phyloP scores from a whole-genome alignment of 441 rosid species.

The Bocquillonia castaneifolia region DNA sequence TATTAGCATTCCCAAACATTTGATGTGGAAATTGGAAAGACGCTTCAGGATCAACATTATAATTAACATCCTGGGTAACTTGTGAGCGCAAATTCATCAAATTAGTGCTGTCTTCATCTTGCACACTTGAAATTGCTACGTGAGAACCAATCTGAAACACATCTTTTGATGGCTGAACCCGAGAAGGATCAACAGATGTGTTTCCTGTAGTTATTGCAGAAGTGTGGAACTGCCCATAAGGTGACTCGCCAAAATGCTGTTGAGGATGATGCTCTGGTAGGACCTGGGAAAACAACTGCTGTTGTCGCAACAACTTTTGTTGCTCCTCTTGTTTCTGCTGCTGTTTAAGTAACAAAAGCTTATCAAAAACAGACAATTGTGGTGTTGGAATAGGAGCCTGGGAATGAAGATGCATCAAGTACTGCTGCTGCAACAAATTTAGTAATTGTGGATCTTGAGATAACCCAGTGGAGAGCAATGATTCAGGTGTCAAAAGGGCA shows the following conservation, averaged over 20 bases:
- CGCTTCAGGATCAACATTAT: constrained; percentile 40
- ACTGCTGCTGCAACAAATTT: constrained; percentile 76
- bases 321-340: constrained; percentile 91
- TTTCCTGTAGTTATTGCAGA: constrained; percentile 42
- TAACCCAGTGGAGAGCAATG: constrained; percentile 43
- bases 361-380: constrained; percentile 65
- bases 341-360: constrained; percentile 67
- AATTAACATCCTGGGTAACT: constrained; percentile 35
- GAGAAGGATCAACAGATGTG: constrained; percentile 50
- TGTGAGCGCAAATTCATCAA: constrained; percentile 40
- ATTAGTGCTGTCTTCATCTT: constrained; percentile 40
- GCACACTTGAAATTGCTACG: constrained; percentile 42
- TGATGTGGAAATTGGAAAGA: constrained; percentile 53
- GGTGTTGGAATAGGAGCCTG: constrained; percentile 60
- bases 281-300: constrained; percentile 75
- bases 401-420: constrained; percentile 63
- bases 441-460: constrained; percentile 69
- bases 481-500: constrained; percentile 46
- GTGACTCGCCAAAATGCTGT: constrained; percentile 48
- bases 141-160: constrained; percentile 49
- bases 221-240: constrained; percentile 52
- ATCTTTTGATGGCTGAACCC: constrained; percentile 51
- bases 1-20: constrained; percentile 41
- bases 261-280: constrained; percentile 63
- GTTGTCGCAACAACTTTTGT: constrained; percentile 75